Conservation (phyloP, 2,329 filamentous ascomycete species). For the Polychaeton citri region DNA sequence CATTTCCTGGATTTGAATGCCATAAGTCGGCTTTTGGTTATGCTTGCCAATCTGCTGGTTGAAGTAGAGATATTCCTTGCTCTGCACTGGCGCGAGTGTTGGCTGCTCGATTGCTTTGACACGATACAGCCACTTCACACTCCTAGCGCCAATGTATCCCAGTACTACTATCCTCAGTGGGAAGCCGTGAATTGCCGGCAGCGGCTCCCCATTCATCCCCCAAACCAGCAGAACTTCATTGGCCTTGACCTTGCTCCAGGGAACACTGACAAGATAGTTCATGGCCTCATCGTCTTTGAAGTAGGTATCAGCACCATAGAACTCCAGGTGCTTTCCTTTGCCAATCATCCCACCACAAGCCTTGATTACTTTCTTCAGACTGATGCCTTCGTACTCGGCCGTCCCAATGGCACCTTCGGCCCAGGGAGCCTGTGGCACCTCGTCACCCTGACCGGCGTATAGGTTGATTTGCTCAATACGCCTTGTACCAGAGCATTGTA, state of each 20-base stretch:
- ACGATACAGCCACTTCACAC: slow-evolving; percentile 49
- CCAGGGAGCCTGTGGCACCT: slow-evolving; percentile 33
- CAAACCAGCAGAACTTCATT: slow-evolving; percentile 55
- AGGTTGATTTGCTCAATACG: slow-evolving; percentile 45
- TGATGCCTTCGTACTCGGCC: slow-evolving; percentile 46
- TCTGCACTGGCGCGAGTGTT: slow-evolving; percentile 42
- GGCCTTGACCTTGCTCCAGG: slow-evolving; percentile 47
- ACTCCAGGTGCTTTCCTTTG: slow-evolving; percentile 42
- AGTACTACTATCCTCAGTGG: slow-evolving; percentile 50
- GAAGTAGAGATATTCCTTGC: slow-evolving; percentile 48
- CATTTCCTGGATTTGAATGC: slow-evolving; percentile 57
- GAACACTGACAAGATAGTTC: slow-evolving; percentile 51
- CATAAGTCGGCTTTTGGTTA: slow-evolving; percentile 39
- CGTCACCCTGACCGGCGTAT: slow-evolving; percentile 47
- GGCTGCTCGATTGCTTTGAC: slow-evolving; percentile 43
- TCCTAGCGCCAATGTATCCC: slow-evolving; percentile 51
- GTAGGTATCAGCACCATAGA: slow-evolving; percentile 50
- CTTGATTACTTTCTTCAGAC: slow-evolving; percentile 50
- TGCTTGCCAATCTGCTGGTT: slow-evolving; percentile 49
- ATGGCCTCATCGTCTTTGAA: slow-evolving; percentile 44
- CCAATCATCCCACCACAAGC: slow-evolving; percentile 42
- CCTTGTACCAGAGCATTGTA: slow-evolving; percentile 49
- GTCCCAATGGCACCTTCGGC: slow-evolving; percentile 47
- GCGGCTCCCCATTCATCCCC: slow-evolving; percentile 56
- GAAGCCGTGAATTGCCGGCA: slow-evolving; percentile 53